Conservation (phyloP, 1,284 basidiomycete species). For the Hypsizygus ulmarius region DNA sequence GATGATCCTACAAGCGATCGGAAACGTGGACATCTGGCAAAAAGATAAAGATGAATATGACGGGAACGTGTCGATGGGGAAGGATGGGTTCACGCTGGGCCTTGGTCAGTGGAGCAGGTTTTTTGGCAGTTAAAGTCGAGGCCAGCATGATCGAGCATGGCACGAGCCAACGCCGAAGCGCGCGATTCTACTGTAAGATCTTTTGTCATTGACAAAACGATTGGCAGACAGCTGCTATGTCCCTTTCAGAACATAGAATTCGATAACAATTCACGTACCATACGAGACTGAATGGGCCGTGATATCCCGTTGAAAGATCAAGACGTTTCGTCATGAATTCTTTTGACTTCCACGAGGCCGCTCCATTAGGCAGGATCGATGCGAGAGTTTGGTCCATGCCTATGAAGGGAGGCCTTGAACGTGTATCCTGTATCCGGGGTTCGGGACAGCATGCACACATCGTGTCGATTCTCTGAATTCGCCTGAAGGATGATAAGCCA, state of each 20-base stretch:
- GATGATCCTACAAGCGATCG: constrained; percentile 65
- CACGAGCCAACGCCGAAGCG: constrained; percentile 57
- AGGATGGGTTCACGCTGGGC: constrained; percentile 56
- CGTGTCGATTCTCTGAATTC: constrained; percentile 55
- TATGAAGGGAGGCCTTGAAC: constrained; percentile 42
- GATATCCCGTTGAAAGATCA: constrained; percentile 28
- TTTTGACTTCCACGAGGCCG: constrained; percentile 30
- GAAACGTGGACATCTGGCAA: constrained; percentile 69
- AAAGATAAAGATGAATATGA: constrained; percentile 62
- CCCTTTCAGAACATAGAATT: constrained; percentile 21
- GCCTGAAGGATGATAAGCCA: constrained; percentile 53
- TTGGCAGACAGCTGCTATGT: constrained; percentile 22
- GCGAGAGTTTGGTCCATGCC: constrained; percentile 46
- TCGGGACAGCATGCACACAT: constrained; percentile 63
- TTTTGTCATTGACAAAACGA: constrained; percentile 28
- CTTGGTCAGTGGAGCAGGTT: constrained; percentile 66
- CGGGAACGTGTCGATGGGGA: constrained; percentile 70
- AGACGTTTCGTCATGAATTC: constrained; percentile 22
- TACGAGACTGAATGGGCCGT: constrained; percentile 33
- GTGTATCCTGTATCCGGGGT: constrained; percentile 60
- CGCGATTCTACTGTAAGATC: constrained; percentile 37
- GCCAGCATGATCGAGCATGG: constrained; percentile 61
- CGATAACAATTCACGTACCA: constrained; percentile 10
- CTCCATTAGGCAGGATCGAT: constrained; percentile 56
- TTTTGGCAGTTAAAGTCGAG: constrained; percentile 54